A percentile compares a stretch with the other conserved stretches of the same genome.
phyloP scores from a whole-genome alignment of 371 early-diverging fungal genomes.

The Mortierella sp. region DNA sequence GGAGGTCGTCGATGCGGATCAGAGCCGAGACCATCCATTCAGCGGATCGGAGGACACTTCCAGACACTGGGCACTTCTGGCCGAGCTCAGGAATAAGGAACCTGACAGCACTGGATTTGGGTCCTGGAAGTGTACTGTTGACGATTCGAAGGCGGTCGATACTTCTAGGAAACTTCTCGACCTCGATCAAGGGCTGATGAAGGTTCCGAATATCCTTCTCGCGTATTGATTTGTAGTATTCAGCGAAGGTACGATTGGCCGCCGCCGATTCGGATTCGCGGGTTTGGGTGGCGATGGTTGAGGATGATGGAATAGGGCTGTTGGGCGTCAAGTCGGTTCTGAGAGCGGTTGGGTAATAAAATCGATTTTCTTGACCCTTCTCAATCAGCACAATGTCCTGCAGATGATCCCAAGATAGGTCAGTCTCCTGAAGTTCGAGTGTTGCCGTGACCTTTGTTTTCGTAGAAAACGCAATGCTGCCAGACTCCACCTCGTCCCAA shows the following conservation, averaged over 20 bases:
- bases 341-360: constrained; percentile 15
- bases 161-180: not conserved
- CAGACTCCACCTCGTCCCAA: constrained; percentile 26
- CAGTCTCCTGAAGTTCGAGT: not conserved
- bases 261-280: not conserved
- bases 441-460: too few relatives aligned
- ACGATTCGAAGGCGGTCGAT: not conserved
- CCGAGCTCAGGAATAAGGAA: constrained; percentile 30
- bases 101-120: not conserved
- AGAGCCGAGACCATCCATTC: constrained; percentile 28
- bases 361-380: not conserved
- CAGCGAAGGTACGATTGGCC: not conserved
- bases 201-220: constrained; percentile 1
- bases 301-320: constrained; percentile 13
- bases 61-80: constrained; percentile 6
- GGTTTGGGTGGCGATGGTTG: not conserved
- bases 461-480: not conserved
- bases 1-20: constrained; percentile 24
- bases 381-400: constrained; percentile 24
- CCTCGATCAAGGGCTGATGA: constrained; percentile 26
- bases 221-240: constrained; percentile 2
- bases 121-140: not conserved
- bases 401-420: constrained; percentile 18
- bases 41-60: constrained; percentile 21
- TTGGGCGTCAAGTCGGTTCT: constrained; percentile 19